A percentile compares a stretch with the other conserved stretches of the same genome.
Conservation (phyloP, 75 land plant species). For the Chamaecyparis obtusa region DNA sequence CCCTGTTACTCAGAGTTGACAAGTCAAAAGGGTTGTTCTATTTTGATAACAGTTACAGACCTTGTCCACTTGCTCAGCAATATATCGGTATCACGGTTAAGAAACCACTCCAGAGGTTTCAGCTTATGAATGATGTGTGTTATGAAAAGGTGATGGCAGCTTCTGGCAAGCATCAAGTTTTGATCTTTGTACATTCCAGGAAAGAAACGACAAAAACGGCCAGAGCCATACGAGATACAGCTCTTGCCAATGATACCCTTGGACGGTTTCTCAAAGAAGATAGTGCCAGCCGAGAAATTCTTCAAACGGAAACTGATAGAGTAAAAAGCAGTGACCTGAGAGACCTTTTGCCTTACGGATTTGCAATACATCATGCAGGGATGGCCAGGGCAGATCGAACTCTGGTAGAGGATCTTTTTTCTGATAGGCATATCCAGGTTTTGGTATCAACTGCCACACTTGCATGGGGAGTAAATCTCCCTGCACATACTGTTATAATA, state of each 20-base stretch:
- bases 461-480: conserved; percentile 97
- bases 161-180: conserved; percentile 92
- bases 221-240: conserved; percentile 79
- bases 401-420: conserved; percentile 87
- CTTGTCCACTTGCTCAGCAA: conserved; percentile 93
- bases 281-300: conserved; percentile 89
- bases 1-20: conserved; percentile 71
- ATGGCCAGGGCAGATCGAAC: conserved; percentile 73
- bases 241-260: conserved; percentile 87
- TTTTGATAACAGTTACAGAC: conserved; percentile 95
- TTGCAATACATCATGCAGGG: conserved; percentile 96
- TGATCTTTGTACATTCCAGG: conserved; percentile 94
- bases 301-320: conserved; percentile 69
- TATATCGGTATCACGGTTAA: conserved; percentile 85
- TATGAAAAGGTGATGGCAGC: conserved; percentile 85
- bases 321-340: conserved; percentile 84
- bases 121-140: conserved; percentile 96
- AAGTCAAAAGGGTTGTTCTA: conserved; percentile 70
- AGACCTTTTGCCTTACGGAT: conserved; percentile 86
- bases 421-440: conserved; percentile 87
- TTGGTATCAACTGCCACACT: conserved; percentile 84
- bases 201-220: conserved; percentile 96
- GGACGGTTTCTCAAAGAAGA: conserved; percentile 86
- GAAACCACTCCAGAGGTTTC: conserved; percentile 89
- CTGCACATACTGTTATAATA: conserved; percentile 91